A percentile compares a stretch with the other conserved stretches of the same genome.
These are phyloP conservation scores for Rhynchospora pubera DNA, from an alignment of 176 grass and related monocot species.

Conservation along the genomic window DNA sequence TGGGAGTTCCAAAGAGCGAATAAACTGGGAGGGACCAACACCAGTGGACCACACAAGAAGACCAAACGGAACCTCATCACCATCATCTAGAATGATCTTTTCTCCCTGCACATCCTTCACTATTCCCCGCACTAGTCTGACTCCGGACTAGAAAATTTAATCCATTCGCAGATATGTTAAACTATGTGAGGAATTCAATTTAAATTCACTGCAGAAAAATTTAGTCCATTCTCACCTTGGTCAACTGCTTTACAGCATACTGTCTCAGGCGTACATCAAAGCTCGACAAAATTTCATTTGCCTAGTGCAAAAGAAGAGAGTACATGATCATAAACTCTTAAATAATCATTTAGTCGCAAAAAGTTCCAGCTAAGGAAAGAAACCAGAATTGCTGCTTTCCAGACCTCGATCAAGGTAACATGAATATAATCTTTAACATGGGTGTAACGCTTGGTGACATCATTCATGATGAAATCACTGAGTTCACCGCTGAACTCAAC, in stretches of 20 bases:
- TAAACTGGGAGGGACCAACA: conserved; percentile 76
- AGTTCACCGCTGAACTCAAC: conserved; percentile 99
- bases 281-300: conserved; percentile 91
- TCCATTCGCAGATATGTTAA: conserved; percentile 1
- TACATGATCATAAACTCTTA: not conserved
- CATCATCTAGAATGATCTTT: conserved; percentile 73
- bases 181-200: not conserved
- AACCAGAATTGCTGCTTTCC: not conserved
- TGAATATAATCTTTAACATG: conserved; percentile 90
- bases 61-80: conserved; percentile 84
- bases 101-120: conserved; percentile 81
- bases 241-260: conserved; percentile 79
- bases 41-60: conserved; percentile 97
- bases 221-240: conserved; percentile 40
- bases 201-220: too few species aligned
- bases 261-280: conserved; percentile 94
- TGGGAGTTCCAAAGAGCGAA: conserved; percentile 61
- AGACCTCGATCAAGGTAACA: conserved; percentile 97
- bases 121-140: conserved; percentile 66
- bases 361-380: conserved; percentile 4
- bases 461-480: conserved; percentile 89
- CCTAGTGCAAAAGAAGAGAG: conserved; percentile 42
- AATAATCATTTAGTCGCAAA: not conserved
- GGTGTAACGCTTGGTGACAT: conserved; percentile 85
- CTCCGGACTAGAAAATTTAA: conserved; percentile 59